Percentiles rank a stretch among this genome's conserved stretches.
phyloP scores from a whole-genome alignment of 1,284 basidiomycete genomes.

The Ceratobasidium sp. region DNA sequence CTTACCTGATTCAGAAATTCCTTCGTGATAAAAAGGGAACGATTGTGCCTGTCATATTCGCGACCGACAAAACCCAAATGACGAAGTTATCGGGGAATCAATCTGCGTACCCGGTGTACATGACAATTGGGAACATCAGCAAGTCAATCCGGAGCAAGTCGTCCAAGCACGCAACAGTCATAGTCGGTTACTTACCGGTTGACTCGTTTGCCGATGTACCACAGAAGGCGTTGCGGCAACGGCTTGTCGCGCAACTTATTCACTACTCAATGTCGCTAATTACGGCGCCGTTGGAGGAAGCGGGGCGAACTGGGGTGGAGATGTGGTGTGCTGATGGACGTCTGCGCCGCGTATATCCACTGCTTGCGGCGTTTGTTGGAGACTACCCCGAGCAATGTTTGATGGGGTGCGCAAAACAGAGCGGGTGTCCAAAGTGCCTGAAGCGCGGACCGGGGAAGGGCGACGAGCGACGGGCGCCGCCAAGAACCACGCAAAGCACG shows the following conservation, averaged over 20 bases:
- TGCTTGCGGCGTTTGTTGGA: constrained; percentile 48
- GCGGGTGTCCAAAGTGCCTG: constrained; percentile 34
- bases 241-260: constrained; percentile 43
- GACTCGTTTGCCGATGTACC: background rate
- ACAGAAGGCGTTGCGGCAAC: background rate
- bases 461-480: background rate
- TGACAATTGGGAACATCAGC: constrained; percentile 48
- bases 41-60: constrained; percentile 44
- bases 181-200: constrained; percentile 46
- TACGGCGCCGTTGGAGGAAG: constrained; percentile 8
- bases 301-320: too few relatives aligned
- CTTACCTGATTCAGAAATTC: constrained; percentile 11
- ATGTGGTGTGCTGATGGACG: constrained; percentile 48
- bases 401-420: constrained; percentile 34
- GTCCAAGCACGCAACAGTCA: constrained; percentile 16
- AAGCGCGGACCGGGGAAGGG: background rate
- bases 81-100: constrained; percentile 43
- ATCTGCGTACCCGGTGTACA: constrained; percentile 46
- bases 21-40: constrained; percentile 29
- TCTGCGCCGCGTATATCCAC: constrained; percentile 46
- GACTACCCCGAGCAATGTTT: constrained; percentile 45
- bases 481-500: background rate
- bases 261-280: constrained; percentile 49
- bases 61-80: constrained; percentile 47
- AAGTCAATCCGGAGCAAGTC: constrained; percentile 15